Evolutionary conservation across 78 protist genomes (phyloP).

Genomic region (Dictyostelium discoideum): DNA sequence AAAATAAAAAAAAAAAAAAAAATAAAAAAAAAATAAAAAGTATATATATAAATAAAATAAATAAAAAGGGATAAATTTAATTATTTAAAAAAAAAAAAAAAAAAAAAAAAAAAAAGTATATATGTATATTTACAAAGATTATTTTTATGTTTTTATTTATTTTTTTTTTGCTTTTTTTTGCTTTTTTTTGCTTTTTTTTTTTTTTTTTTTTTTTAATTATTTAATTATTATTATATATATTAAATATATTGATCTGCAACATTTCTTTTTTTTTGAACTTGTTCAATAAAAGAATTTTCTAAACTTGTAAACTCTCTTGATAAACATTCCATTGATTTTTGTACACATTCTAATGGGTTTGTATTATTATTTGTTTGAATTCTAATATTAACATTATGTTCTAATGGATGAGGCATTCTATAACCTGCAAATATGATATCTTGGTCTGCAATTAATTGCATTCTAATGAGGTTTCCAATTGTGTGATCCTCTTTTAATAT

Average conservation of each 20-base stretch:
- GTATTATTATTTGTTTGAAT: constrained; percentile 73
- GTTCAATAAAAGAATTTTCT: constrained; percentile 32
- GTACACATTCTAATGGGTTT: constrained; percentile 59
- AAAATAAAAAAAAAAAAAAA: neutral
- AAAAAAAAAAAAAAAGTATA: neutral
- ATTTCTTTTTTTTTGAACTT: constrained; percentile 30
- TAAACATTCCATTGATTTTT: constrained; percentile 49
- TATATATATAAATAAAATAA: neutral
- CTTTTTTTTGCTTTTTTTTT: neutral
- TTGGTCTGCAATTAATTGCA: constrained; percentile 86
- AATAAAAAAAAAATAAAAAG: neutral
- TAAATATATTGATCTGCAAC: constrained; percentile 32
- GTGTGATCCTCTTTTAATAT: constrained; percentile 91
- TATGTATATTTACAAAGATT: too few relatives aligned
- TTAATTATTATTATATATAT: neutral
- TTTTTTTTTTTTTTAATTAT: neutral
- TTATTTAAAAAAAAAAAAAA: neutral
- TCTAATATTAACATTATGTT: constrained; percentile 73
- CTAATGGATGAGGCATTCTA: constrained; percentile 90
- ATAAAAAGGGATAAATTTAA: neutral
- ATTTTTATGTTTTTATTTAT: too few relatives aligned
- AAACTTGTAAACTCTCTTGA: constrained; percentile 60
- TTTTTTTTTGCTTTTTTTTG: neutral
- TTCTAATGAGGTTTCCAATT: constrained; percentile 88
- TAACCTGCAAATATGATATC: constrained; percentile 87